Evolutionary conservation across 257 asterid genomes (phyloP), one percentile per base, ranked within the genome.

Genomic region (Ehretia macrophylla): DNA sequence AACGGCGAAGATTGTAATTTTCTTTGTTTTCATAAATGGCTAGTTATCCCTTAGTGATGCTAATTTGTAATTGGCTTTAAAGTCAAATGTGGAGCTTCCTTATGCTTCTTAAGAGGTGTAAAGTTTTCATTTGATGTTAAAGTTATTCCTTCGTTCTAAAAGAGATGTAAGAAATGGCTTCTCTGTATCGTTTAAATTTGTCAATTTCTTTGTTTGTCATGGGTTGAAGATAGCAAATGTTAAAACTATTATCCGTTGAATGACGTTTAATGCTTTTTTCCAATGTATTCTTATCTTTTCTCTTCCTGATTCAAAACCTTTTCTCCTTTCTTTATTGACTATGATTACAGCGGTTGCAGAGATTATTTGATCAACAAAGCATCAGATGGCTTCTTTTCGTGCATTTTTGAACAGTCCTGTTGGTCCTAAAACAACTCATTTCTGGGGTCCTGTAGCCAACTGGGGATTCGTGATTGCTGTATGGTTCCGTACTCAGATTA

Each of bases 341-440:
- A n/a, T 17, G 5, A 49, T 49, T 49, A n/a, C 27, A 10, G 14
- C 13, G n/a, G 17, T 55, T 59, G 59, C 68, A 59, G 68, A 57
- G 18, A 9, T 14, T 14, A 27, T 45, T 46, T 44, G 17, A 17
- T 52, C 12, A 32, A 49, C 65, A 39, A 53, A 46, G 27, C 50
- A 21, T 14, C 17, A 20, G 39, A 72, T 76, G 81, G 64, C 55
- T 23, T 64, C 57, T 22, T 76, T 76, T 64, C 46, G 78, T 40
- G 66, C 82, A 65, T 76, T 76, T 58, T 65, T 64, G 70, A 72
- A 76, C 68, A 72, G 79, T 23, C 82, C 79, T 5, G 60, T 76
- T 56, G 82, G 82, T 59, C 82, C 82, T 51, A 72, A 76, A 65
- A 76, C 82, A 20, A 76, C 82, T 44, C 82, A 76, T 57, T 76